phyloP scores from a whole-genome alignment of 2,329 filamentous ascomycete genomes.

The Cladophialophora exuberans region DNA sequence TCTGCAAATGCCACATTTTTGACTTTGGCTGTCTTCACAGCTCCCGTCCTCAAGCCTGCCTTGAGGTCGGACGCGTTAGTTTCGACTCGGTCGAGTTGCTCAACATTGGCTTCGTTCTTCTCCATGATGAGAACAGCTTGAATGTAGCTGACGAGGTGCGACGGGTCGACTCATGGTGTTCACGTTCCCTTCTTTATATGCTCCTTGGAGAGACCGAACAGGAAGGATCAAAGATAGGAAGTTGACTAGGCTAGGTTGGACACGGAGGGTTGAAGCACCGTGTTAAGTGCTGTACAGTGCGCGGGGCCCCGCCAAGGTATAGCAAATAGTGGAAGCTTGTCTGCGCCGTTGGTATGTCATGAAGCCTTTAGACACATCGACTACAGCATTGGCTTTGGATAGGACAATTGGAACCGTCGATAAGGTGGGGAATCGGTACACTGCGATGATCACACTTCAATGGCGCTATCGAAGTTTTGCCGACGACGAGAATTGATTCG shows the following conservation, averaged over 20 bases:
- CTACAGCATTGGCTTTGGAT: too few relatives aligned
- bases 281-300: background rate
- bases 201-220: too few relatives aligned
- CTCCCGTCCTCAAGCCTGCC: background rate
- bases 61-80: background rate
- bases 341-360: too few relatives aligned
- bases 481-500: too few relatives aligned
- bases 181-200: background rate
- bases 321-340: background rate
- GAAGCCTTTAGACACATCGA: too few relatives aligned
- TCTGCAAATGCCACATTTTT: conserved; percentile 3
- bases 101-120: background rate
- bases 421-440: too few relatives aligned
- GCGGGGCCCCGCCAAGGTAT: background rate
- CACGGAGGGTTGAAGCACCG: background rate
- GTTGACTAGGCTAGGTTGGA: background rate
- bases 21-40: background rate
- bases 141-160: background rate
- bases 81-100: background rate
- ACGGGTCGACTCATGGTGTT: background rate
- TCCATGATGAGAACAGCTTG: background rate
- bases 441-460: too few relatives aligned
- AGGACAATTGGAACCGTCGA: too few relatives aligned
- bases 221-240: background rate
- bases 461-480: too few relatives aligned